phyloP scores from a whole-genome alignment of 2,329 filamentous ascomycete species.

The Verticillium isaacii region DNA sequence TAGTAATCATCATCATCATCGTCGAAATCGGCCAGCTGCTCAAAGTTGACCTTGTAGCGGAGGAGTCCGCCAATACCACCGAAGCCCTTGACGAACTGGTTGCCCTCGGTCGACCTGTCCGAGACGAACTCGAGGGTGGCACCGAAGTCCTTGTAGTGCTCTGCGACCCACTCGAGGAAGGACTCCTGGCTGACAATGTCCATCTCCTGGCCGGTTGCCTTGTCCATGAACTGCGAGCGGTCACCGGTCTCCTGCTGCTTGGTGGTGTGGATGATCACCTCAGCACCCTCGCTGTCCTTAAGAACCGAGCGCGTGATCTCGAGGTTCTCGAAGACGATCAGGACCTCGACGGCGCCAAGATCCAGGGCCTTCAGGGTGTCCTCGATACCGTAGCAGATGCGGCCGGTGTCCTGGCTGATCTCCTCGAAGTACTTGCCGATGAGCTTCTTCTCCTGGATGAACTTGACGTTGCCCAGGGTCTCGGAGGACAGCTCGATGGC shows the following conservation, averaged over 20 bases:
- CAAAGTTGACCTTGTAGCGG: slow-evolving; percentile 99
- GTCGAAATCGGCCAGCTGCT: slow-evolving; percentile 88
- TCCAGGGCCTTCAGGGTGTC: slow-evolving; percentile 97
- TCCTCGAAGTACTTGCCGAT: slow-evolving; percentile 99
- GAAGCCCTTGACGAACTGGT: slow-evolving; percentile 99
- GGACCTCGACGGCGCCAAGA: slow-evolving; percentile 85
- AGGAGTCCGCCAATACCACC: slow-evolving; percentile 96
- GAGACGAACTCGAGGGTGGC: slow-evolving; percentile 95
- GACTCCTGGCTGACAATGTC: slow-evolving; percentile 81
- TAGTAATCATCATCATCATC: slow-evolving; percentile 93
- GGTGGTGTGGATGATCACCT: slow-evolving; percentile 79
- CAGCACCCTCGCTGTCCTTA: slow-evolving; percentile 69
- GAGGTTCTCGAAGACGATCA: slow-evolving; percentile 97
- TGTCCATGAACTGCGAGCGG: slow-evolving; percentile 88
- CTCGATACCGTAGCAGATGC: slow-evolving; percentile 96
- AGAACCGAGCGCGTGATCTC: slow-evolving; percentile 90
- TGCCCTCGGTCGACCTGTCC: slow-evolving; percentile 94
- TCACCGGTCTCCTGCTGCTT: slow-evolving; percentile 74
- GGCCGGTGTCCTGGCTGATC: slow-evolving; percentile 95
- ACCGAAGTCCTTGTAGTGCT: slow-evolving; percentile 97
- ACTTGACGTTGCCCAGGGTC: slow-evolving; percentile 98
- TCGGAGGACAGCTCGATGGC: slow-evolving; percentile 93
- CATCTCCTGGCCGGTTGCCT: slow-evolving; percentile 95
- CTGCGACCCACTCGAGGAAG: slow-evolving; percentile 99
- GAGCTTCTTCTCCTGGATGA: slow-evolving; percentile 99